Percentiles rank a stretch among this genome's conserved stretches.
Evolutionary conservation across 495 filamentous ascomycete species (phyloP).

Genomic region (Daldinia grandis): DNA sequence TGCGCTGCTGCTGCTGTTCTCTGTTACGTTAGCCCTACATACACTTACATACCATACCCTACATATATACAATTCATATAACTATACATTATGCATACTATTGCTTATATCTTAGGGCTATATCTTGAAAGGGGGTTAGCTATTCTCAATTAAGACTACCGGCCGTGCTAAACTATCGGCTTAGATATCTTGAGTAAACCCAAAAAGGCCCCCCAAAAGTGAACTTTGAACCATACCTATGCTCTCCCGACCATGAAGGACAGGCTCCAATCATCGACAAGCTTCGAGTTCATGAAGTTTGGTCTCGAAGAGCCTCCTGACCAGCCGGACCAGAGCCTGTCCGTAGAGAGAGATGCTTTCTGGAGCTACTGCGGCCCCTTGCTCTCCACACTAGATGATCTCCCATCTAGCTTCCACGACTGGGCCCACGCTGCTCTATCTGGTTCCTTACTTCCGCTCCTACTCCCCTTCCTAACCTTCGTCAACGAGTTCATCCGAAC

Average conservation of each 20-base stretch:
- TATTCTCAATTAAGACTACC: not conserved
- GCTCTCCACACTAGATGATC: slow-evolving; percentile 20
- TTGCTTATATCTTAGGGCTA: not conserved
- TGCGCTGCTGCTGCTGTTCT: not conserved
- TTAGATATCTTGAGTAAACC: slow-evolving; percentile 2
- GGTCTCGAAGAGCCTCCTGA: not conserved
- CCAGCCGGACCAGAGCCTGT: slow-evolving; percentile 11
- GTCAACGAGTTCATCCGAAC: slow-evolving; percentile 36
- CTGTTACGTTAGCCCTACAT: slow-evolving; percentile 1
- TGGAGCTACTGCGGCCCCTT: slow-evolving; percentile 48
- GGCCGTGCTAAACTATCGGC: not conserved
- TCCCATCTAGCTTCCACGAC: slow-evolving; percentile 41
- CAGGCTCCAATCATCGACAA: slow-evolving; percentile 11
- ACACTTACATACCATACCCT: not conserved
- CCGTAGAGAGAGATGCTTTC: slow-evolving; percentile 39
- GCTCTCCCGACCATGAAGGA: slow-evolving; percentile 22
- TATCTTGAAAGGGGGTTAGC: slow-evolving; percentile 6
- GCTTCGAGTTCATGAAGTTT: slow-evolving; percentile 42
- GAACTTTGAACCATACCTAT: not conserved
- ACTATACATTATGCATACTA: slow-evolving; percentile 1
- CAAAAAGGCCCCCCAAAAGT: not conserved
- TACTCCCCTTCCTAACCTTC: slow-evolving; percentile 43
- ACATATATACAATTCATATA: slow-evolving; percentile 1
- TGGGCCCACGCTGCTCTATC: slow-evolving; percentile 35
- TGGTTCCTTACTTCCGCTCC: slow-evolving; percentile 27